phyloP scores from a whole-genome alignment of 352 stramenopile genomes.

The Stramenopiles sp. region DNA sequence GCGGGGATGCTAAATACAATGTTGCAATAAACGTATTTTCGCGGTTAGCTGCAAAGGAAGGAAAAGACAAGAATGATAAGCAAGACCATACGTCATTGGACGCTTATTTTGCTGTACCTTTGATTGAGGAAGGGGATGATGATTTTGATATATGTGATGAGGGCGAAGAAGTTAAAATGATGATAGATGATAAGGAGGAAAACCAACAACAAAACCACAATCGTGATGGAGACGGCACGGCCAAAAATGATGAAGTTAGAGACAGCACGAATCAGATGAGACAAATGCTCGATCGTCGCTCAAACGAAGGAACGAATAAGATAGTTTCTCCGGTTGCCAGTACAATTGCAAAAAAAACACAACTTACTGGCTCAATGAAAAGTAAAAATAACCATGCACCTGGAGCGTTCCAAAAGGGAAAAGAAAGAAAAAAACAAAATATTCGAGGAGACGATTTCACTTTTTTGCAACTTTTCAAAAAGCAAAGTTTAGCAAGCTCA shows the following conservation, averaged over 20 bases:
- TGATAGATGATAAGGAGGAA: background rate
- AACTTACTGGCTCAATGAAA: background rate
- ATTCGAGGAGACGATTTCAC: background rate
- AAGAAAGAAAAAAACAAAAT: background rate
- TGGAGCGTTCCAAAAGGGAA: background rate
- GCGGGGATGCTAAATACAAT: background rate
- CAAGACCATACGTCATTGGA: background rate
- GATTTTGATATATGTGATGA: background rate
- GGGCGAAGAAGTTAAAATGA: background rate
- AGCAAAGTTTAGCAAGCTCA: background rate
- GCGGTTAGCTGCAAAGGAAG: background rate
- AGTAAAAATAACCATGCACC: background rate
- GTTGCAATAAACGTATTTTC: background rate
- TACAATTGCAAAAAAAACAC: background rate
- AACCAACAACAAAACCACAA: no score
- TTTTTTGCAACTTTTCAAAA: background rate
- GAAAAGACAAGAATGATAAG: background rate
- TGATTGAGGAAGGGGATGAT: background rate
- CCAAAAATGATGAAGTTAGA: no score
- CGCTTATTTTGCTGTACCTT: background rate
- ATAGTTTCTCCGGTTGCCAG: background rate
- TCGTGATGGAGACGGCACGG: no score
- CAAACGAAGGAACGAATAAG: background rate
- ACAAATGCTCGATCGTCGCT: background rate
- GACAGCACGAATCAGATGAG: background rate